Conservation (phyloP, 148 eudicot genomes). For the Fagopyrum tataricum region DNA sequence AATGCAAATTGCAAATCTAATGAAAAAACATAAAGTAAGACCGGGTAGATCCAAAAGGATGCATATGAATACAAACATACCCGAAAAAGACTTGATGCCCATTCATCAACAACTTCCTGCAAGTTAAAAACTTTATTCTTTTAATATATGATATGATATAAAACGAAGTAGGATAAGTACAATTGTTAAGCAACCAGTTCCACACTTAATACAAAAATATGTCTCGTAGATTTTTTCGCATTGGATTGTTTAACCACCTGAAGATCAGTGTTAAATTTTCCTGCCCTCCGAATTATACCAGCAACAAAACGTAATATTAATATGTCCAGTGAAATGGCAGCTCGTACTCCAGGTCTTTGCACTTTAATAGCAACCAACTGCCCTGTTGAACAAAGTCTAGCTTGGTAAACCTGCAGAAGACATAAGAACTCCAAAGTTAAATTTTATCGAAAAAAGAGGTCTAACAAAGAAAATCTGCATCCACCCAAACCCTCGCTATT, state of each 20-base stretch:
- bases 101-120: slow-evolving; percentile 94
- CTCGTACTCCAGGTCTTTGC: slow-evolving; percentile 95
- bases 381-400: slow-evolving; percentile 59
- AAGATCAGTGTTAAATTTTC: slow-evolving; percentile 89
- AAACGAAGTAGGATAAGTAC: neutral
- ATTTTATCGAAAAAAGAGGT: neutral
- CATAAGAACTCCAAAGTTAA: neutral
- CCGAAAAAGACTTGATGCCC: slow-evolving; percentile 98
- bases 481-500: neutral
- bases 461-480: neutral
- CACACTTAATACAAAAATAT: neutral
- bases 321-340: slow-evolving; percentile 88
- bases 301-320: slow-evolving; percentile 74
- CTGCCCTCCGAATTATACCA: slow-evolving; percentile 60
- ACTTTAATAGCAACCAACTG: slow-evolving; percentile 87
- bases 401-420: slow-evolving; percentile 65
- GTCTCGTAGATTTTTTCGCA: neutral
- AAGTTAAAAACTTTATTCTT: slow-evolving; percentile 17
- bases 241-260: slow-evolving; percentile 41
- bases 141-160: neutral
- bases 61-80: slow-evolving; percentile 28
- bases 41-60: neutral
- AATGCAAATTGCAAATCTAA: neutral
- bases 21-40: neutral
- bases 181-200: neutral